phyloP scores from a whole-genome alignment of 2,329 filamentous ascomycete genomes.

The Hymenoscyphus fructigenus region DNA sequence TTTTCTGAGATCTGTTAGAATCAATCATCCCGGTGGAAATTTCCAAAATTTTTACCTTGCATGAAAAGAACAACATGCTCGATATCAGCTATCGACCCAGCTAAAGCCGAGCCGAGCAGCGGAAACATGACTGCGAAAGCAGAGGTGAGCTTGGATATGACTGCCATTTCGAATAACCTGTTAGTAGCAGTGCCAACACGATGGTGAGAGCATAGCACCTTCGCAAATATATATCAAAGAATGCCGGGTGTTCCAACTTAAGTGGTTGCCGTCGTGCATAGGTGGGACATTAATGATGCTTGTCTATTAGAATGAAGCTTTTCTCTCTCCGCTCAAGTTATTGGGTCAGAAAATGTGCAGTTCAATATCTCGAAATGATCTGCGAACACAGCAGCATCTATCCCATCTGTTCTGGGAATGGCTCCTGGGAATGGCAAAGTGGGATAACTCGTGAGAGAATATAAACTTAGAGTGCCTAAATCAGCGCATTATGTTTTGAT shows the following conservation, averaged over 20 bases:
- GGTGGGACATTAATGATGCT: not conserved
- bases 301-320: not conserved
- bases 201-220: not conserved
- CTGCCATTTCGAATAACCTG: constrained; percentile 18
- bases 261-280: not conserved
- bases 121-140: constrained; percentile 24
- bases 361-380: no score
- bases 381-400: no score
- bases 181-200: not conserved
- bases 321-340: not conserved
- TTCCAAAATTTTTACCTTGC: no score
- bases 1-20: constrained; percentile 20
- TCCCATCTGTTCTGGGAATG: no score
- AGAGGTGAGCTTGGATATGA: constrained; percentile 12
- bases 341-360: not conserved
- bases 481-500: no score
- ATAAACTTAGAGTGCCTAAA: no score
- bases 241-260: not conserved
- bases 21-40: no score
- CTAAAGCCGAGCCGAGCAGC: constrained; percentile 18
- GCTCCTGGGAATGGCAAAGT: no score
- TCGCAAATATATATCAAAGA: not conserved
- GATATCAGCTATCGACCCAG: constrained; percentile 48
- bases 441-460: no score
- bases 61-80: constrained; percentile 59